Evolutionary conservation across 768 basidiomycete genomes (phyloP).

Genomic region (Saitozyma sp.): DNA sequence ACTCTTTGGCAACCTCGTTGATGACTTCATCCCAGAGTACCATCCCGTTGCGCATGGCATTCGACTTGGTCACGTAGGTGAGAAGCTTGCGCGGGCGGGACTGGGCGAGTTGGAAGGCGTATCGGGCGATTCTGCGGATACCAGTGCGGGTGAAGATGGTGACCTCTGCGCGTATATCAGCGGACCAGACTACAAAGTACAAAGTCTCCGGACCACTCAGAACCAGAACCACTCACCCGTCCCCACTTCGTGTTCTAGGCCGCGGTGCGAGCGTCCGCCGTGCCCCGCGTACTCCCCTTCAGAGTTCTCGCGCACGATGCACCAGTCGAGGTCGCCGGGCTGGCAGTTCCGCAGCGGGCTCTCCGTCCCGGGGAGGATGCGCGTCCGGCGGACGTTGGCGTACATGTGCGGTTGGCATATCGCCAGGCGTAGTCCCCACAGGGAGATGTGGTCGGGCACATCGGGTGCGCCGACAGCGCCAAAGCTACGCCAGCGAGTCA

Average conservation of each 20-base stretch:
- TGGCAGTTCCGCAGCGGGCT: slow-evolving; percentile 59
- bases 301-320: slow-evolving; percentile 62
- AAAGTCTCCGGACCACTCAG: no score
- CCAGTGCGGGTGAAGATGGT: slow-evolving; percentile 60
- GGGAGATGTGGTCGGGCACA: slow-evolving; percentile 63
- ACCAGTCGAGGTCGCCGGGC: slow-evolving; percentile 58
- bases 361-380: slow-evolving; percentile 58
- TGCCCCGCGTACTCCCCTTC: slow-evolving; percentile 63
- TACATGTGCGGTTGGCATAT: slow-evolving; percentile 62
- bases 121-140: slow-evolving; percentile 59
- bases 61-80: slow-evolving; percentile 61
- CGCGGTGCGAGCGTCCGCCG: slow-evolving; percentile 52
- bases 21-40: slow-evolving; percentile 52
- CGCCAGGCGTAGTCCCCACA: slow-evolving; percentile 60
- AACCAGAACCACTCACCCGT: slow-evolving; percentile 40
- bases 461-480: slow-evolving; percentile 59
- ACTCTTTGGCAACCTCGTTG: slow-evolving; percentile 59
- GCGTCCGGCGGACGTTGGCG: slow-evolving; percentile 55
- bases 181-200: neutral
- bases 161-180: slow-evolving; percentile 37
- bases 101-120: slow-evolving; percentile 61
- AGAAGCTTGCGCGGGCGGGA: slow-evolving; percentile 59
- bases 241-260: slow-evolving; percentile 46
- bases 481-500: slow-evolving; percentile 51
- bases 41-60: slow-evolving; percentile 55